A percentile compares a stretch with the other conserved stretches of the same genome.
phyloP scores from a whole-genome alignment of 1,139 yeast species.

The Pichia sp. region DNA sequence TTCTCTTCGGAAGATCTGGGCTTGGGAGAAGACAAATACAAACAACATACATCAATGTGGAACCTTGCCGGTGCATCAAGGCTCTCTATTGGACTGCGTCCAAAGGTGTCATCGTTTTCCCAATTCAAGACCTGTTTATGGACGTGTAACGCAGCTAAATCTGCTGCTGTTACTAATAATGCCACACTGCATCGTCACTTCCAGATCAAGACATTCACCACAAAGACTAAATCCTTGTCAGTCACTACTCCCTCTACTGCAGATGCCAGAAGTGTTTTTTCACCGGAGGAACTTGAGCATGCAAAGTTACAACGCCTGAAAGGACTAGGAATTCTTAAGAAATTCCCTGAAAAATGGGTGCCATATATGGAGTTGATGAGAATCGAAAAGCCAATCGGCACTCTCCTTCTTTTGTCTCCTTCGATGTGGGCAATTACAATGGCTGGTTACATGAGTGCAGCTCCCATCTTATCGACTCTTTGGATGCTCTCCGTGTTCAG shows the following conservation, averaged over 20 bases:
- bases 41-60: slow-evolving; percentile 5
- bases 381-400: slow-evolving; percentile 91
- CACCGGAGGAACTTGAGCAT: slow-evolving; percentile 50
- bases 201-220: slow-evolving; percentile 9
- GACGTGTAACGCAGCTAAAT: neutral
- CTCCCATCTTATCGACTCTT: slow-evolving; percentile 60
- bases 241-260: slow-evolving; percentile 8
- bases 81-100: slow-evolving; percentile 4
- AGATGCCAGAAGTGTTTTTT: slow-evolving; percentile 35
- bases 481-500: slow-evolving; percentile 66
- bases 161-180: neutral
- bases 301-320: slow-evolving; percentile 57
- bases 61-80: slow-evolving; percentile 2
- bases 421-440: slow-evolving; percentile 79
- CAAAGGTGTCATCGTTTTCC: neutral
- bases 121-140: neutral
- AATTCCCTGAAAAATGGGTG: slow-evolving; percentile 65
- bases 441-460: slow-evolving; percentile 74
- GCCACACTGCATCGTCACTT: neutral
- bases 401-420: slow-evolving; percentile 77
- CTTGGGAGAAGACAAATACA: neutral
- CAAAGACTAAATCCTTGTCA: neutral
- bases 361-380: slow-evolving; percentile 93
- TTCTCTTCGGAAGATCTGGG: too few species aligned
- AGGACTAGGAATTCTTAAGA: slow-evolving; percentile 56